Conservation (phyloP, 176 grass and related monocot species). For the Oryza nivara region DNA sequence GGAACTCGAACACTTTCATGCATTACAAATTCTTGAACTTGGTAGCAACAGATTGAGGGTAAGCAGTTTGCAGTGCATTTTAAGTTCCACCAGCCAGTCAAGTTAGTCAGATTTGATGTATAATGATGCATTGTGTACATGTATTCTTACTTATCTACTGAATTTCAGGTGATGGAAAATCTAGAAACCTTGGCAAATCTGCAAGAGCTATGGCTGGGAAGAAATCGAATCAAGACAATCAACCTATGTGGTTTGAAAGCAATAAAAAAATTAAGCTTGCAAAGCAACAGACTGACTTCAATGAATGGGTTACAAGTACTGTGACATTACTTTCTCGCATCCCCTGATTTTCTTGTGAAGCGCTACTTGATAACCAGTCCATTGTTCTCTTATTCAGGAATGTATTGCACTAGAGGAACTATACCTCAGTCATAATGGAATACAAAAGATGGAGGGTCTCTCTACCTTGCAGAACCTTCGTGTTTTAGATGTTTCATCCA, state of each 20-base stretch:
- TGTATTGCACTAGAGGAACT: slow-evolving; percentile 85
- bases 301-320: slow-evolving; percentile 88
- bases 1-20: slow-evolving; percentile 82
- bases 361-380: slow-evolving; percentile 8
- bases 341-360: slow-evolving; percentile 10
- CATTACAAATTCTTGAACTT: slow-evolving; percentile 91
- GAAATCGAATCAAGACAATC: slow-evolving; percentile 77
- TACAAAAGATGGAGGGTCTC: slow-evolving; percentile 92
- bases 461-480: slow-evolving; percentile 83
- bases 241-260: slow-evolving; percentile 88
- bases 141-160: slow-evolving; percentile 22
- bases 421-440: slow-evolving; percentile 96
- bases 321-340: not conserved
- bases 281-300: slow-evolving; percentile 87
- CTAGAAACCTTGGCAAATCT: slow-evolving; percentile 77
- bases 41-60: slow-evolving; percentile 95
- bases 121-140: not conserved
- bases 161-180: slow-evolving; percentile 90
- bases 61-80: slow-evolving; percentile 24
- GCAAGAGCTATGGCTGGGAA: slow-evolving; percentile 87
- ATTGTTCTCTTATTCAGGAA: slow-evolving; percentile 53
- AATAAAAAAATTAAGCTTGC: slow-evolving; percentile 92
- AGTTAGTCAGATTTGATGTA: not conserved
- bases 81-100: not conserved
- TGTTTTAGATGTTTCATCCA: slow-evolving; percentile 90